Base-by-base conservation (phyloP, 2,329 filamentous ascomycete genomes). In the Hysterium pulicare region DNA sequence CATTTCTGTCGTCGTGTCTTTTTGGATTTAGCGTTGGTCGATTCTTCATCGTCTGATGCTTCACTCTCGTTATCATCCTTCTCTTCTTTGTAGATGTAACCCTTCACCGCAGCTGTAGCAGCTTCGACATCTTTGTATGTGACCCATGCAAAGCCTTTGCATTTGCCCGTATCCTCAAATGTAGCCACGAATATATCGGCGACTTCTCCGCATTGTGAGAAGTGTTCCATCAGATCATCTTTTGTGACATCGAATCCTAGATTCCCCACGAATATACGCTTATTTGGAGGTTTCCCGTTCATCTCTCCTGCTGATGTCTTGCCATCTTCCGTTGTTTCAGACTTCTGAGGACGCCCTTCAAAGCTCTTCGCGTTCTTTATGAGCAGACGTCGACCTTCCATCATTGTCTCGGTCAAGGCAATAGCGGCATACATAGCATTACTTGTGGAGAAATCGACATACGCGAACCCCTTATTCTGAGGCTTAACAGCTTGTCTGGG, bases 61-160 rank as follows among this genome's bases (percentile, higher is more conserved):
- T 70, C 64, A 16, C 69, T 65, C 19, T 72, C 73, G 2, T 73
- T 64, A 46, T 72, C 66, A 40, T 68, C 55, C 24, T 67, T 58
- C 30, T 84, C 67, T 41, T 80, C 76, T 58, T 90, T 77, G 69
- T 82, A 81, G 46, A 89, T 77, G 57, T 86, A 96, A 1, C 91
- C 91, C 62, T 83, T 84, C 51, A 95, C 89, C 3, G 87, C 87
- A 57, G 78, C 78, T 38, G 83, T 80, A 0, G 89, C 89, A 0
- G 85, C 79, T 43, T 87, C 82, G 9, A 90, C 62, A 38, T 90
- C 83, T 61, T 84, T 83, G 68, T 97, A 98, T 48, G 87, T 87
- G 47, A 98, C 82, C 90, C 93, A 98, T 5, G 85, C 93, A 70
- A 86, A 98, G 15, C 93, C 94, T 72, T 97, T 97, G 74, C 93